Conservation (phyloP, 2,329 filamentous ascomycete species). For the Xylariaceae sp. region DNA sequence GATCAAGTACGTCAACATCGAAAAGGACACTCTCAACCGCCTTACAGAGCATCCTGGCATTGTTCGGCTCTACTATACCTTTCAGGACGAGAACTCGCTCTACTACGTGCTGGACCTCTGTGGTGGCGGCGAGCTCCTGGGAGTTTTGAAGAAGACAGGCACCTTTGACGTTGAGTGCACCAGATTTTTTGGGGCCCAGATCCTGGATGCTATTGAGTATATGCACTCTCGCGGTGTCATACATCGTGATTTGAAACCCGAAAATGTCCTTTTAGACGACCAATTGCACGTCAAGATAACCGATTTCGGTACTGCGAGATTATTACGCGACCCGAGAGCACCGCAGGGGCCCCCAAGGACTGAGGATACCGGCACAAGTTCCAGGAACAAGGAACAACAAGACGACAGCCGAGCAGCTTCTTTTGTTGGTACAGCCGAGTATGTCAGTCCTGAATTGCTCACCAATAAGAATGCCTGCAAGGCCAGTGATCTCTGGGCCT, state of each 20-base stretch:
- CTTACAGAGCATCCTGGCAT: conserved; percentile 95
- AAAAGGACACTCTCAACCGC: conserved; percentile 95
- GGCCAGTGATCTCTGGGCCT: conserved; percentile 96
- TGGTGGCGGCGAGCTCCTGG: conserved; percentile 83
- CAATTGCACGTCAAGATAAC: conserved; percentile 99
- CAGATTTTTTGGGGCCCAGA: conserved; percentile 90
- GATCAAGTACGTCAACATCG: conserved; percentile 99
- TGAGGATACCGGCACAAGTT: conserved; percentile 36
- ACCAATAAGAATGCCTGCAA: conserved; percentile 97
- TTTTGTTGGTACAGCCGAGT: conserved; percentile 96
- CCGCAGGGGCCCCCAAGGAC: conserved; percentile 37
- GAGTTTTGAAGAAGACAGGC: conserved; percentile 86
- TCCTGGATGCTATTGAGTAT: conserved; percentile 92
- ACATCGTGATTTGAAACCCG: conserved; percentile 92
- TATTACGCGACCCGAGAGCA: conserved; percentile 59
- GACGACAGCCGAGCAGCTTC: conserved; percentile 78
- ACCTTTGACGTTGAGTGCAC: conserved; percentile 96
- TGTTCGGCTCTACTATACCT: conserved; percentile 95
- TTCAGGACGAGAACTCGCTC: conserved; percentile 90
- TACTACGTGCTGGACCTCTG: conserved; percentile 97
- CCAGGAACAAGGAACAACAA: conserved; percentile 35
- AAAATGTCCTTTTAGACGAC: conserved; percentile 91
- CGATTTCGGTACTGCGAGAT: conserved; percentile 96
- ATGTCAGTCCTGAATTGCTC: conserved; percentile 94
- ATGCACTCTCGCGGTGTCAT: conserved; percentile 97